phyloP scores from a whole-genome alignment of 1,284 basidiomycete genomes.

The Puccinia sorghi region DNA sequence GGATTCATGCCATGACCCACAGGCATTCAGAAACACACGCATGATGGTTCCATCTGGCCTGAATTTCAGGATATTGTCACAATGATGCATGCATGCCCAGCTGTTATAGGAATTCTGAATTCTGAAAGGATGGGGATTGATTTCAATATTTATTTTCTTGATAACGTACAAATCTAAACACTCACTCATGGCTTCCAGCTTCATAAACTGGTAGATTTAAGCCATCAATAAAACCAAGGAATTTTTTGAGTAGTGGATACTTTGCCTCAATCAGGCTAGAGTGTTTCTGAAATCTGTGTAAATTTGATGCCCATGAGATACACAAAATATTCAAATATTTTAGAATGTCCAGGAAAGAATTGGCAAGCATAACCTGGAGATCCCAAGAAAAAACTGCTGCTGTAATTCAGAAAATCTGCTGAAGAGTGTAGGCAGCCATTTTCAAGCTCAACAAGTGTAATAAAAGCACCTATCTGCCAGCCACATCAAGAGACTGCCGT shows the following conservation, averaged over 20 bases:
- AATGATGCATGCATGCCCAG: not conserved
- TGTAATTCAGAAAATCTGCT: not conserved
- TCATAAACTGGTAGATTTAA: not conserved
- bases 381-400: not conserved
- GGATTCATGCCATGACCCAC: conserved; percentile 38
- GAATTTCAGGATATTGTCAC: not conserved
- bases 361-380: not conserved
- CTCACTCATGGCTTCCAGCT: not conserved
- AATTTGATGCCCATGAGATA: not conserved
- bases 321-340: not conserved
- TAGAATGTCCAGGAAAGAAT: not conserved
- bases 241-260: not conserved
- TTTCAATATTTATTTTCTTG: not conserved
- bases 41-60: conserved; percentile 56
- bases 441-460: not conserved
- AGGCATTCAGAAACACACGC: conserved; percentile 58
- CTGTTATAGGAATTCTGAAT: not conserved
- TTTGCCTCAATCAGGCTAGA: not conserved
- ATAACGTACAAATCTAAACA: not conserved
- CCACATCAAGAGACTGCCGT: not conserved
- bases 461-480: not conserved
- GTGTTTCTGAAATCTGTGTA: not conserved
- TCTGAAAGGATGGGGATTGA: not conserved
- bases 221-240: conserved; percentile 14
- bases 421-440: not conserved